These are phyloP conservation scores for Fusarium abutilonis DNA, from an alignment of 2,329 filamentous ascomycete genomes.

Conservation along the genomic window DNA sequence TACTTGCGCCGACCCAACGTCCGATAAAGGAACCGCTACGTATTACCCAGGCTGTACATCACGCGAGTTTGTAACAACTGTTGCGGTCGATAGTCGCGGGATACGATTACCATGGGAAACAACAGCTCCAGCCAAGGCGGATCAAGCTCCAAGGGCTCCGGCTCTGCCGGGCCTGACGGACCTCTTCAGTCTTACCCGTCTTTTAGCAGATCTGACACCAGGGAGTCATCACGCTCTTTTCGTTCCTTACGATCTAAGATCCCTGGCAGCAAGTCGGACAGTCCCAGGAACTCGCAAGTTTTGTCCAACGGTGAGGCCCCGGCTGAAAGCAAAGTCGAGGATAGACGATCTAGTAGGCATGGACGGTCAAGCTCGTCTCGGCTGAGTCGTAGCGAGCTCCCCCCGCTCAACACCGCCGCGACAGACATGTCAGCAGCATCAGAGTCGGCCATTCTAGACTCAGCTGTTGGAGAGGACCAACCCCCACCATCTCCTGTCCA, in stretches of 20 bases:
- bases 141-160: constrained; percentile 59
- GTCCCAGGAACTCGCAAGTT: constrained; percentile 79
- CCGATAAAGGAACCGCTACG: constrained; percentile 32
- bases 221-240: constrained; percentile 89
- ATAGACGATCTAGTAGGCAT: constrained; percentile 75
- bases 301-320: constrained; percentile 67
- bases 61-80: constrained; percentile 47
- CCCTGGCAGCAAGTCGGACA: constrained; percentile 79
- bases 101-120: constrained; percentile 71
- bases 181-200: constrained; percentile 85
- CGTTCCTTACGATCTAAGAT: constrained; percentile 90
- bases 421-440: constrained; percentile 53
- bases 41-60: constrained; percentile 40
- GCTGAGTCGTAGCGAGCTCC: constrained; percentile 57
- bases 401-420: constrained; percentile 54
- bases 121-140: constrained; percentile 71
- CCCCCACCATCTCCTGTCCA: constrained; percentile 89
- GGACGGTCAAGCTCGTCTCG: constrained; percentile 61
- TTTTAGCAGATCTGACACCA: constrained; percentile 91
- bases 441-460: constrained; percentile 53
- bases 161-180: constrained; percentile 55
- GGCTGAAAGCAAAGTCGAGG: constrained; percentile 70
- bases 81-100: constrained; percentile 36
- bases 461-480: constrained; percentile 58
- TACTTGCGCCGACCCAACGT: constrained; percentile 23